Evolutionary conservation across 352 stramenopile genomes (phyloP), one percentile per base, ranked within the genome.

Genomic region (Globisporangium spiculum): DNA sequence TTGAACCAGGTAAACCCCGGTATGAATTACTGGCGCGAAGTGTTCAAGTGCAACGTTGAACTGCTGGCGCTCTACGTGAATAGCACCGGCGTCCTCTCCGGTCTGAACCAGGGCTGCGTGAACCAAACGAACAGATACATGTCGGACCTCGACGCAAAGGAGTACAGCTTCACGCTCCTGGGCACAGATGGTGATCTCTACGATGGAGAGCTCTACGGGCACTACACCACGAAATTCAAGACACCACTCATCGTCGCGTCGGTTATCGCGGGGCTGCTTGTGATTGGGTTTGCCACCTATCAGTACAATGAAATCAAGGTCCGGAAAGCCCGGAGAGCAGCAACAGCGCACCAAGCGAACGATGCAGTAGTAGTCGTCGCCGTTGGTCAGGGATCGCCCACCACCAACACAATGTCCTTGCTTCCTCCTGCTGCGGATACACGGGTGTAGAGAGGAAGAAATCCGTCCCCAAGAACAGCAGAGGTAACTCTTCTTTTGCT

Each of bases 1-100:
- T 71, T 69, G 56, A 80, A 65, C 34, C 84, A 72, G 9, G 64
- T 69, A 22, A 63, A 86, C 3, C 71, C 46, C 14, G 67, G 20
- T 34, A 22, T 26, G 4, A 53, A 54, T 7, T 24, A 26, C 10
- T 18, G 16, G 16, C 2, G 14, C 18, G 18, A 36, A 38, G 41
- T 24, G 4, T 27, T 27, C 22, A 59, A 20, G 1, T 67, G 60
- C 53, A 18, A 52, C 20, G n/a, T 65, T 3, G 46, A 54, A 20
- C 14, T 65, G 41, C 41, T 65, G 3, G 41, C 26, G 60, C 36
- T 24, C 14, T 59, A 59, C 2, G 52, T 57, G 9, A 18, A 18
- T 6, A 57, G 6, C 52, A 20, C 10, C n/a, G 52, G 52, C 2
- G 52, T 34, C 10, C 52, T 57, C 22, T 34, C 22, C 52, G 30